phyloP scores from a whole-genome alignment of 2,329 filamentous ascomycete genomes.

The Aspergillus neoniger region DNA sequence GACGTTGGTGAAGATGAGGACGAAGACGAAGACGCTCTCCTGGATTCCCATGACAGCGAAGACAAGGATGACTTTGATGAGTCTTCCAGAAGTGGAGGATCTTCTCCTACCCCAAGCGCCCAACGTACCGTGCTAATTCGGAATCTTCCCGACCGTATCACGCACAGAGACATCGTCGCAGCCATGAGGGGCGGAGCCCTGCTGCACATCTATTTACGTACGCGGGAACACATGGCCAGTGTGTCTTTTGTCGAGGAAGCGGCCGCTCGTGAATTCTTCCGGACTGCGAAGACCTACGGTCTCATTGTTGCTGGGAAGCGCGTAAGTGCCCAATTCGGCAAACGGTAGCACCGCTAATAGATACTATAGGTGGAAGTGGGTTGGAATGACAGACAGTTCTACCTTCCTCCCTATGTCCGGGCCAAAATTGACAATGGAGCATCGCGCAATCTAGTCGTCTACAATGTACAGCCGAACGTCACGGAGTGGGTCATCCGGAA shows the following conservation, averaged over 20 bases:
- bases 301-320: slow-evolving; percentile 69
- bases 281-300: slow-evolving; percentile 64
- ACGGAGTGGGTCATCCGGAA: slow-evolving; percentile 67
- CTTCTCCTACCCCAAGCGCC: slow-evolving; percentile 17
- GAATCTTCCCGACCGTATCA: slow-evolving; percentile 63
- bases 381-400: slow-evolving; percentile 73
- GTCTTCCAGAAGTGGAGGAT: slow-evolving; percentile 22
- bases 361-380: slow-evolving; percentile 61
- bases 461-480: slow-evolving; percentile 58
- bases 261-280: slow-evolving; percentile 65
- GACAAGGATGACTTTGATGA: slow-evolving; percentile 29
- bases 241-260: slow-evolving; percentile 70
- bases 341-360: neutral
- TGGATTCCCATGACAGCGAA: slow-evolving; percentile 27
- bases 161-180: slow-evolving; percentile 65
- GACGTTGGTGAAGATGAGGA: slow-evolving; percentile 14
- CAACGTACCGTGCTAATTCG: slow-evolving; percentile 55
- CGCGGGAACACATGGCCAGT: slow-evolving; percentile 60
- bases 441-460: slow-evolving; percentile 72
- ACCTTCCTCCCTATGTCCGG: slow-evolving; percentile 63
- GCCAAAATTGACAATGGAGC: slow-evolving; percentile 67
- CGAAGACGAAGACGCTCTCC: slow-evolving; percentile 26
- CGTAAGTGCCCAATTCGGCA: slow-evolving; percentile 49
- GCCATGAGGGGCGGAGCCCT: slow-evolving; percentile 70
- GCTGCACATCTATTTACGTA: slow-evolving; percentile 66